Conservation (phyloP, 1,139 yeast genomes). For the Sugiyamaella xylanicola region DNA sequence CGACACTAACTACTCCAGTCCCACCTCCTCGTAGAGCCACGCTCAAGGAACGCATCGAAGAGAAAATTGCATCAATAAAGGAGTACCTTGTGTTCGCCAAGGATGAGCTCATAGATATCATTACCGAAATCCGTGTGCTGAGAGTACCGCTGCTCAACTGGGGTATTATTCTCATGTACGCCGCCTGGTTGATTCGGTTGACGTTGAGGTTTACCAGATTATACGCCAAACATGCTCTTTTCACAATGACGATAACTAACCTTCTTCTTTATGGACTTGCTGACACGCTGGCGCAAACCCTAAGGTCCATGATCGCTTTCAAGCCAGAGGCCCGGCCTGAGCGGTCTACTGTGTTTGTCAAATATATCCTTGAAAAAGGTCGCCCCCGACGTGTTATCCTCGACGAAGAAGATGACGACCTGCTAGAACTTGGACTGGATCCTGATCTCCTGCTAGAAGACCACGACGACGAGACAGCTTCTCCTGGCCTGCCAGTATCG, state of each 20-base stretch:
- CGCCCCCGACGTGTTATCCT: slow-evolving; percentile 42
- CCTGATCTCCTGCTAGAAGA: slow-evolving; percentile 37
- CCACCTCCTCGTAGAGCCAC: slow-evolving; percentile 13
- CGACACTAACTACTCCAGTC: slow-evolving; percentile 9
- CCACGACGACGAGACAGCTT: slow-evolving; percentile 31
- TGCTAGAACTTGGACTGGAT: slow-evolving; percentile 42
- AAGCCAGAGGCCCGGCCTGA: slow-evolving; percentile 33
- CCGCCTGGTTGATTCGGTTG: slow-evolving; percentile 39
- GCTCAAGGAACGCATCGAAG: neutral
- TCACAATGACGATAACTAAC: slow-evolving; percentile 84
- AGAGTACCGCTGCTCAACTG: slow-evolving; percentile 43
- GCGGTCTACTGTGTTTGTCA: slow-evolving; percentile 34
- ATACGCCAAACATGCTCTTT: slow-evolving; percentile 64
- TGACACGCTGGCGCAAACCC: slow-evolving; percentile 83
- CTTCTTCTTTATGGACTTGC: slow-evolving; percentile 82
- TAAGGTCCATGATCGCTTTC: slow-evolving; percentile 43
- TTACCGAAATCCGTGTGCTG: slow-evolving; percentile 35
- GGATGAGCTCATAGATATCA: slow-evolving; percentile 30
- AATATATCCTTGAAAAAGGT: slow-evolving; percentile 41
- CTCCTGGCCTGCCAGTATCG: slow-evolving; percentile 18
- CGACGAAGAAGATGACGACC: slow-evolving; percentile 41
- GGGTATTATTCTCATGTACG: slow-evolving; percentile 40
- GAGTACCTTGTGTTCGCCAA: slow-evolving; percentile 13
- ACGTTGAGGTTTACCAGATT: slow-evolving; percentile 47
- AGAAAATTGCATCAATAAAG: neutral